Conservation (phyloP, 192 early-diverging fungal genomes). For the Rhizophlyctis rosea region DNA sequence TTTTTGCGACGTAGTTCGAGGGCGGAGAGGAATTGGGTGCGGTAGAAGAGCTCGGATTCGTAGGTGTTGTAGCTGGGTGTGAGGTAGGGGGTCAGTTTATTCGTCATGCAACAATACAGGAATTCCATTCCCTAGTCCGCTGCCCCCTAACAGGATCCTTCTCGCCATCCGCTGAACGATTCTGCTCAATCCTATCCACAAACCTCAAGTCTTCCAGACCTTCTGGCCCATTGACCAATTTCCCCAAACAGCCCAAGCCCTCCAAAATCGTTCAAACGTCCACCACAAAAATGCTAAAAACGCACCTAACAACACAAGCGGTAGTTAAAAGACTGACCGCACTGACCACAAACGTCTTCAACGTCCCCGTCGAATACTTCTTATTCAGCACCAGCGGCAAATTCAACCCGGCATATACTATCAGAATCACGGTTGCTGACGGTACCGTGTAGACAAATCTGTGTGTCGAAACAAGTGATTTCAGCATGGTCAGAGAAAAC, state of each 20-base stretch:
- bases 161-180: not conserved
- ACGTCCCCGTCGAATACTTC: not conserved
- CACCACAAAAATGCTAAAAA: no score
- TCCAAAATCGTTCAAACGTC: no score
- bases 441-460: conserved; percentile 35
- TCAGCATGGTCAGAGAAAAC: no score
- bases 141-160: not conserved
- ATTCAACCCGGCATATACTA: conserved; percentile 11
- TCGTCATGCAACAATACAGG: no score
- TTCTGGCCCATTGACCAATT: no score
- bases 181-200: no score
- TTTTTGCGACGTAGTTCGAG: conserved; percentile 38
- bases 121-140: not conserved
- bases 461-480: no score
- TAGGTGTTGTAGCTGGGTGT: conserved; percentile 24
- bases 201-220: no score
- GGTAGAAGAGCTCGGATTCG: conserved; percentile 37
- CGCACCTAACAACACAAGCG: conserved; percentile 13
- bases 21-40: conserved; percentile 33
- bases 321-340: conserved; percentile 14
- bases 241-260: no score
- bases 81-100: no score
- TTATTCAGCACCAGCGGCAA: not conserved
- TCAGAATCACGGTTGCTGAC: conserved; percentile 11
- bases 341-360: conserved; percentile 18